phyloP scores from a whole-genome alignment of 495 filamentous ascomycete species.

The Penicillium malachiteum region DNA sequence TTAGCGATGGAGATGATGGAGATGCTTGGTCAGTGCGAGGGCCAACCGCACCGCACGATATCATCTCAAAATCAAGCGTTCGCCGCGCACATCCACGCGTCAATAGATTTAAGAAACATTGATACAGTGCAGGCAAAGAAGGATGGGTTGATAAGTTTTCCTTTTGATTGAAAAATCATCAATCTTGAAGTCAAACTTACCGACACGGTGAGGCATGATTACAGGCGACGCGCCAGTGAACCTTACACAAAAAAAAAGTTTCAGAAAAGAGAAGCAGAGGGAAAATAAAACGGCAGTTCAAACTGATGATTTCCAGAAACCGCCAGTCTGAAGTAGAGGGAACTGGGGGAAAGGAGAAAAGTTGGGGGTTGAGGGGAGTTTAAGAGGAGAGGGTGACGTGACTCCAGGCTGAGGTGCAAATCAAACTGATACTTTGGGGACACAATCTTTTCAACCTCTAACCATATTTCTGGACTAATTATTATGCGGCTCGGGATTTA shows the following conservation, averaged over 20 bases:
- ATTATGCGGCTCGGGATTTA: background rate
- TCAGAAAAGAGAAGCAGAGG: background rate
- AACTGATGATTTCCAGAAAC: background rate
- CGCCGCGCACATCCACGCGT: no score
- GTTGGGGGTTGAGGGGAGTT: background rate
- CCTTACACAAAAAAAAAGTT: background rate
- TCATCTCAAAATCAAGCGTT: no score
- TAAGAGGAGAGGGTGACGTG: background rate
- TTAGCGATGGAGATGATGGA: background rate
- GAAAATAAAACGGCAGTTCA: background rate
- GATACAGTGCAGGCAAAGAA: no score
- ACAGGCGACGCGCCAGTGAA: background rate
- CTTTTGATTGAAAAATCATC: no score
- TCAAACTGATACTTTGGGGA: background rate
- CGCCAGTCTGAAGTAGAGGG: background rate
- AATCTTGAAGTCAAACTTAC: conserved; percentile 7
- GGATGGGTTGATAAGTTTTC: no score
- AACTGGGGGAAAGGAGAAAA: background rate
- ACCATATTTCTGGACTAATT: background rate
- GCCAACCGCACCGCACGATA: no score
- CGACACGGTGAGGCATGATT: conserved; percentile 19
- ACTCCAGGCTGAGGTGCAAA: background rate
- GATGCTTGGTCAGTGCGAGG: background rate
- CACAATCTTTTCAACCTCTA: background rate
- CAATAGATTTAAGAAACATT: no score